A percentile compares a stretch with the other conserved stretches of the same genome.
Conservation (phyloP, 1,139 yeast species). For the Candida sojae region DNA sequence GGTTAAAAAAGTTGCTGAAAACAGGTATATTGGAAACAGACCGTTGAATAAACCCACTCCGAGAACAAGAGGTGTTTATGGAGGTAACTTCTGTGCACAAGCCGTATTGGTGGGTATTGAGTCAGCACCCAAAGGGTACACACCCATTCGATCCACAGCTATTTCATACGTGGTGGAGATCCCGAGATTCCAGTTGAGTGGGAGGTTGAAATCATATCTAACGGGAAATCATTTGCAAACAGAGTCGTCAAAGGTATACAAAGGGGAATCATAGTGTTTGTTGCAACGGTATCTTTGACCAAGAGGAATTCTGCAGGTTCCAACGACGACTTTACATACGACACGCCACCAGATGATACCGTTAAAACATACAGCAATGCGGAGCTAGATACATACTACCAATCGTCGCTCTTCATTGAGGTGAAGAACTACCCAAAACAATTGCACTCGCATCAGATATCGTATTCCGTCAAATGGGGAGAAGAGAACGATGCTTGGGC, state of each 20-base stretch:
- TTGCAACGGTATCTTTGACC: slow-evolving; percentile 37
- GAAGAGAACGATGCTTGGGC: slow-evolving; percentile 25
- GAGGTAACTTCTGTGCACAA: slow-evolving; percentile 46
- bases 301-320: slow-evolving; percentile 26
- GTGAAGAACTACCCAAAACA: slow-evolving; percentile 7
- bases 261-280: slow-evolving; percentile 27
- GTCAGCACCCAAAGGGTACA: slow-evolving; percentile 30
- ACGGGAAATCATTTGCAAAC: slow-evolving; percentile 37
- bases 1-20: slow-evolving; percentile 21
- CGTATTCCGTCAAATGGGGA: slow-evolving; percentile 38
- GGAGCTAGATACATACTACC: not conserved
- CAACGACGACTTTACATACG: slow-evolving; percentile 34
- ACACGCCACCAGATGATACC: slow-evolving; percentile 33
- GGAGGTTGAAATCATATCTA: slow-evolving; percentile 31
- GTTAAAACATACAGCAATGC: slow-evolving; percentile 13
- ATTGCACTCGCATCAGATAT: slow-evolving; percentile 5
- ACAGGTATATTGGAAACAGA: slow-evolving; percentile 26
- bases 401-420: slow-evolving; percentile 4
- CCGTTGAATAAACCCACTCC: slow-evolving; percentile 36
- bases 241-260: slow-evolving; percentile 33
- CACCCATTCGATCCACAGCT: slow-evolving; percentile 45
- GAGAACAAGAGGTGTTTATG: slow-evolving; percentile 39
- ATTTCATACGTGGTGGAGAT: slow-evolving; percentile 40
- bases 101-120: slow-evolving; percentile 40
- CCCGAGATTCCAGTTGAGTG: slow-evolving; percentile 30